Base-by-base conservation (phyloP, 352 stramenopile genomes). In the Phytophthora boehmeriae region DNA sequence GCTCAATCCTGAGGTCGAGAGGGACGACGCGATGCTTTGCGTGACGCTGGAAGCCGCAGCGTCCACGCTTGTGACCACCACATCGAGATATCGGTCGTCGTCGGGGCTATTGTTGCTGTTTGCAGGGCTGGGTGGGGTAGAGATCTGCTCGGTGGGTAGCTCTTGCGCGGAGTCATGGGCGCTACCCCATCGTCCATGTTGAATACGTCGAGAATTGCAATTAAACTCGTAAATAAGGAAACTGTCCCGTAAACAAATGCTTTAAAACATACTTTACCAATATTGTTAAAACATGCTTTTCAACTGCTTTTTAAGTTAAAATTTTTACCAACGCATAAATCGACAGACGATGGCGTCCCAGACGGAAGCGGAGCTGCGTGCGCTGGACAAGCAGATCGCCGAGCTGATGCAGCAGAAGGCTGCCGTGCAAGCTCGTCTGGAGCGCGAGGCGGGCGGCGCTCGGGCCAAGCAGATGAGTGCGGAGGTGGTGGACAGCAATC, bases 401-500 rank as follows among this genome's bases (percentile, higher is more conserved):
- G 76, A 71, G 42, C 67, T 92, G 47, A 89, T 92, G 82, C 74
- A 92, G 68, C 73, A 89, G 52, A 92, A 92, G 65, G 74, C 76
- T 28, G 57, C 43, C 16, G 55, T 92, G 53, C 79, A 89, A 65
- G 49, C 63, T 59, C 65, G 63, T 44, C 73, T 92, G 36, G 82
- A 89, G 65, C 42, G 35, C 4, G 70, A 86, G 50, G 73, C 65
- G 49, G 49, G 52, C 1, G 54, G 66, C 4, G 65, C 51, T 8
- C 69, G 69, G 36, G 42, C 59, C 19, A 81, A 78, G 64, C 52
- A 75, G 17, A 94, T 94, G 85, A 89, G 79, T 59, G 84, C 76
- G 59, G 83, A 93, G 59, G 86, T 92, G 27, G 82, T 90, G 49
- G 83, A 92, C 71, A 90, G 76, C 61, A 96, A 97, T 66, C 89